phyloP scores from a whole-genome alignment of 495 filamentous ascomycete genomes.

The Aspergillus mulundensis region DNA sequence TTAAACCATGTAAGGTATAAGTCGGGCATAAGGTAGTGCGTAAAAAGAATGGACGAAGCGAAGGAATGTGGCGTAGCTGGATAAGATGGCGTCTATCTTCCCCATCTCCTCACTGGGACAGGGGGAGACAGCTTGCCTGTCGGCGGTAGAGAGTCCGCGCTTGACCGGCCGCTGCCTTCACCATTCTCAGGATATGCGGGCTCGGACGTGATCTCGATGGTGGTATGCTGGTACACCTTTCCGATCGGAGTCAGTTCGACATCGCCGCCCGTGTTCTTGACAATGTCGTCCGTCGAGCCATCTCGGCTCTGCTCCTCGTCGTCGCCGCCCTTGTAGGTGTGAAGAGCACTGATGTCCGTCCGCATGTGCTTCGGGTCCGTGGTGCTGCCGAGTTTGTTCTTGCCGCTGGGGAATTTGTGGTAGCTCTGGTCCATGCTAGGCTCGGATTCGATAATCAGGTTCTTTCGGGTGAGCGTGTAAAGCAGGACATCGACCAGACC shows the following conservation, averaged over 20 bases:
- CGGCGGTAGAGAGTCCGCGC: constrained; percentile 27
- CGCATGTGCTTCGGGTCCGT: constrained; percentile 26
- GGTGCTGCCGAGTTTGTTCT: constrained; percentile 24
- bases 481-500: constrained; percentile 71
- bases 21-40: not conserved
- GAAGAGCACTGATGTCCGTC: constrained; percentile 23
- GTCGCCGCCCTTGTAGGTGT: constrained; percentile 18
- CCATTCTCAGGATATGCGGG: constrained; percentile 28
- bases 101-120: constrained; percentile 20
- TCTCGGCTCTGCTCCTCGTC: constrained; percentile 24
- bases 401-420: constrained; percentile 33
- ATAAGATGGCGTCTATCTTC: constrained; percentile 15
- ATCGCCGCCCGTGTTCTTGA: constrained; percentile 17
- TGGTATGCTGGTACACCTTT: constrained; percentile 46
- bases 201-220: constrained; percentile 42
- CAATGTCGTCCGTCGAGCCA: constrained; percentile 40
- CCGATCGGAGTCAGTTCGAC: constrained; percentile 36
- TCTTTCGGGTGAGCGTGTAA: constrained; percentile 64
- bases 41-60: not conserved
- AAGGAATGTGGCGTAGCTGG: not conserved
- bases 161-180: constrained; percentile 31
- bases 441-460: constrained; percentile 43
- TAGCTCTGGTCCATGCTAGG: constrained; percentile 37
- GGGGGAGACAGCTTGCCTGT: constrained; percentile 10
- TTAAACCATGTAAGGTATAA: not conserved